A percentile compares a stretch with the other conserved stretches of the same genome.
These are phyloP conservation scores for Dillenia turbinata DNA, from an alignment of 164 flowering plant genomes.

Conservation along the genomic window DNA sequence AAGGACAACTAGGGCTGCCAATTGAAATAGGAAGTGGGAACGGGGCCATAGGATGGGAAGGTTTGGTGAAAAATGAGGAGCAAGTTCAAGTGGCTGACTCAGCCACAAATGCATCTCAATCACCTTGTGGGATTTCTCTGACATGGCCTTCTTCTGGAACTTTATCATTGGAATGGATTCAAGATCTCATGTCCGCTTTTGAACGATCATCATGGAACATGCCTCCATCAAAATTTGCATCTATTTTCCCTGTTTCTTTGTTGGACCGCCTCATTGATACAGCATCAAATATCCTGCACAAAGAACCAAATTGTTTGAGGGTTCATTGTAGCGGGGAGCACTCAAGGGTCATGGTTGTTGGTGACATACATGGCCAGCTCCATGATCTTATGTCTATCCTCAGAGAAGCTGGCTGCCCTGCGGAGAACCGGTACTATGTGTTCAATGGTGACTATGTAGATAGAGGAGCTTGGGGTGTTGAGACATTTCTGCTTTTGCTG, in stretches of 20 bases:
- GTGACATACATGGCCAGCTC: constrained; percentile 90
- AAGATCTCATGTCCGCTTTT: constrained; percentile 41
- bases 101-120: no score
- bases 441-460: constrained; percentile 99
- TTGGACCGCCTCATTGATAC: constrained; percentile 60
- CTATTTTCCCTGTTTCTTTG: constrained; percentile 62
- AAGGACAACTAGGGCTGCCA: no score
- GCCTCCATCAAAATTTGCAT: constrained; percentile 53
- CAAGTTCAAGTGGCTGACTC: no score
- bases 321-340: constrained; percentile 32
- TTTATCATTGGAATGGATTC: constrained; percentile 60
- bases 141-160: constrained; percentile 60
- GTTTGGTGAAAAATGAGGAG: no score
- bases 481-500: constrained; percentile 68
- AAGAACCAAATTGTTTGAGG: constrained; percentile 76
- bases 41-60: no score
- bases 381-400: constrained; percentile 72
- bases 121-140: constrained; percentile 23
- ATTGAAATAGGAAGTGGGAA: no score
- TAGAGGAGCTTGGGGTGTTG: constrained; percentile 98
- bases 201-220: constrained; percentile 75
- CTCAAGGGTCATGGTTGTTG: constrained; percentile 72
- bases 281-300: constrained; percentile 84
- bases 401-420: constrained; percentile 65
- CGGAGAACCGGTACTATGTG: constrained; percentile 58